Percentiles rank a stretch among this genome's conserved stretches.
phyloP scores from a whole-genome alignment of 2,329 filamentous ascomycete genomes.

The Lachnum nothofagi region DNA sequence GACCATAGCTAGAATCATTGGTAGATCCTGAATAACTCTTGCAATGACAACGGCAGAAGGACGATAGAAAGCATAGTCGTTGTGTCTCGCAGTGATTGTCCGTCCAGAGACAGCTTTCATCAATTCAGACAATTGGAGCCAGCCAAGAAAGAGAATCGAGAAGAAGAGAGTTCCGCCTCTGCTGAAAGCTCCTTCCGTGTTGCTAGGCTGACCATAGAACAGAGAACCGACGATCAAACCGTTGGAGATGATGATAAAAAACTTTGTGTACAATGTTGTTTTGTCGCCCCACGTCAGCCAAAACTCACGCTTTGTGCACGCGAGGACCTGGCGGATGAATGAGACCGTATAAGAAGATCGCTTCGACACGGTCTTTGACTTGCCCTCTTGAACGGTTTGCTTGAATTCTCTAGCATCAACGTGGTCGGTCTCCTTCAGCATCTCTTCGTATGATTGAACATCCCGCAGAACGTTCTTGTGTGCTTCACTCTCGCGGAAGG shows the following conservation, averaged over 20 bases:
- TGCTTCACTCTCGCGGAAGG: slow-evolving; percentile 58
- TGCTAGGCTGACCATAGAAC: slow-evolving; percentile 62
- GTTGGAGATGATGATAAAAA: slow-evolving; percentile 72
- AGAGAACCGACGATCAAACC: slow-evolving; percentile 71
- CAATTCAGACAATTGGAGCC: slow-evolving; percentile 72
- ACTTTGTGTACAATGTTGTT: slow-evolving; percentile 70
- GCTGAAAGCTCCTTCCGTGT: slow-evolving; percentile 58
- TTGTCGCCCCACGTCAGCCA: slow-evolving; percentile 74
- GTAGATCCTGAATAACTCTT: slow-evolving; percentile 59
- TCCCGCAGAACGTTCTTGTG: slow-evolving; percentile 59
- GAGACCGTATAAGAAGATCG: slow-evolving; percentile 74
- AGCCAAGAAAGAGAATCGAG: slow-evolving; percentile 60
- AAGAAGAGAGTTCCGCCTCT: slow-evolving; percentile 62
- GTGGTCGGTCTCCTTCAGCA: slow-evolving; percentile 52
- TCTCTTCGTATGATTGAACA: slow-evolving; percentile 54
- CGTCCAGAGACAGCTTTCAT: slow-evolving; percentile 72
- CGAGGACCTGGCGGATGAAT: slow-evolving; percentile 64
- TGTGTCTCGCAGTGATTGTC: slow-evolving; percentile 62
- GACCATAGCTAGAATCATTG: slow-evolving; percentile 53
- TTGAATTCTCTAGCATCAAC: slow-evolving; percentile 61
- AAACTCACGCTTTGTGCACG: slow-evolving; percentile 66
- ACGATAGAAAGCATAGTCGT: slow-evolving; percentile 65
- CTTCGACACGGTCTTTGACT: slow-evolving; percentile 62
- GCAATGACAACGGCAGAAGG: slow-evolving; percentile 61
- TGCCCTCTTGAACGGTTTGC: slow-evolving; percentile 58